Conservation (phyloP, 2,329 filamentous ascomycete species). For the Aspergillus quadrilineatus region DNA sequence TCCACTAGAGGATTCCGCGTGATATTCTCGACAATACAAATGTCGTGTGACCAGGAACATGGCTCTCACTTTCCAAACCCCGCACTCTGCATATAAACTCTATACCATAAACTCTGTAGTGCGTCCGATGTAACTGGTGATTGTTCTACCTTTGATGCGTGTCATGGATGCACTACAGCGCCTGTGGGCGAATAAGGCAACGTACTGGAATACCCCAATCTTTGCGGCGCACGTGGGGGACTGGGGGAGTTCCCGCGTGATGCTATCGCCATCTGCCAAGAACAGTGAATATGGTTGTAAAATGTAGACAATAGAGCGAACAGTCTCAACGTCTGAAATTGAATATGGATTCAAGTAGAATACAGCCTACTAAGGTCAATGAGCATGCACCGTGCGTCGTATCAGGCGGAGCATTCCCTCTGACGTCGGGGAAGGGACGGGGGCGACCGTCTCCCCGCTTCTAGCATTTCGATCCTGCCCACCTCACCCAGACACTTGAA, state of each 20-base stretch:
- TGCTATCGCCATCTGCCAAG: slow-evolving; percentile 2
- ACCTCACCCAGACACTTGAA: not conserved
- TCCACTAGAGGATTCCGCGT: slow-evolving; percentile 8
- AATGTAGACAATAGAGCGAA: not conserved
- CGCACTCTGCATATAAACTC: not conserved
- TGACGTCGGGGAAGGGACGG: slow-evolving; percentile 1
- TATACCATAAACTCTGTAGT: slow-evolving; percentile 3
- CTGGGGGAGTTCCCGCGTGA: slow-evolving; percentile 5
- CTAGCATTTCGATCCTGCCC: slow-evolving; percentile 2
- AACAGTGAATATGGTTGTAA: not conserved
- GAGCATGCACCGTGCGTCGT: not conserved
- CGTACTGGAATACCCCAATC: not conserved
- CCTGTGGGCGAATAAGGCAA: not conserved
- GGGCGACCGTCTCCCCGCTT: slow-evolving; percentile 7
- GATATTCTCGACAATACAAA: slow-evolving; percentile 8
- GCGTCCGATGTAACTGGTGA: not conserved
- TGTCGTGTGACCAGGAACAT: slow-evolving; percentile 9
- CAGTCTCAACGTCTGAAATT: not conserved
- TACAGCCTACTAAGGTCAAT: not conserved
- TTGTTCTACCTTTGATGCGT: not conserved
- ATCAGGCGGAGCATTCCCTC: slow-evolving; percentile 4
- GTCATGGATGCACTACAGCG: not conserved
- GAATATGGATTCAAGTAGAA: not conserved
- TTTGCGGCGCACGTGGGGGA: not conserved
- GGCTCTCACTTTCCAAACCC: not conserved